These are phyloP conservation scores for Linanthus parryae DNA, from an alignment of 148 eudicot species.

Conservation along the genomic window DNA sequence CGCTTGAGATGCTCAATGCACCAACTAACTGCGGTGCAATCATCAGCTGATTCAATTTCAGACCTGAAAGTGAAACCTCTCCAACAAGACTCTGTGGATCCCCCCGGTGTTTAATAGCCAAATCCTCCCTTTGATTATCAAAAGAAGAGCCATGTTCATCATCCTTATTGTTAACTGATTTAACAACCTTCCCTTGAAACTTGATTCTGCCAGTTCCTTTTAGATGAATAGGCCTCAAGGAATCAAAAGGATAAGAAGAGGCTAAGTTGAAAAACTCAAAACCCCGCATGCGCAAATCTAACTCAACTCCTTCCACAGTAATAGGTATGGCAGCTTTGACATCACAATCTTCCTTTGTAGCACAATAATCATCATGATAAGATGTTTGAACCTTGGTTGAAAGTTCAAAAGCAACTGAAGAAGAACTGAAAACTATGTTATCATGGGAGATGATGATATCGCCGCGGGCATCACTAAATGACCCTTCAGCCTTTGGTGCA, in stretches of 20 bases:
- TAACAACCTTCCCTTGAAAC: conserved; percentile 87
- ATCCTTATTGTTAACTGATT: conserved; percentile 23
- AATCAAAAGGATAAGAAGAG: conserved; percentile 81
- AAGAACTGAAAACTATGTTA: conserved; percentile 65
- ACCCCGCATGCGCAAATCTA: conserved; percentile 92
- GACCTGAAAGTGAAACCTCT: conserved; percentile 81
- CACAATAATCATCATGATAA: conserved; percentile 51
- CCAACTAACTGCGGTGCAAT: conserved; percentile 96
- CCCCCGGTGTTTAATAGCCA: conserved; percentile 15
- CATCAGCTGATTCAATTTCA: conserved; percentile 89
- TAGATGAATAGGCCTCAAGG: conserved; percentile 75
- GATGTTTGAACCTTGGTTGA: conserved; percentile 59
- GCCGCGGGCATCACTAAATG: conserved; percentile 96
- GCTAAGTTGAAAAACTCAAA: conserved; percentile 86
- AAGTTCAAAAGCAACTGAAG: conserved; percentile 87
- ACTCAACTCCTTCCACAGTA: conserved; percentile 77
- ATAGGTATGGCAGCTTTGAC: conserved; percentile 41
- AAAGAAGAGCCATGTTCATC: conserved; percentile 24
- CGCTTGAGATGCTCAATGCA: conserved; percentile 53
- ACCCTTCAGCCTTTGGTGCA: conserved; percentile 98
- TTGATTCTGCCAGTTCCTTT: conserved; percentile 93
- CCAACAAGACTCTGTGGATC: conserved; percentile 55
- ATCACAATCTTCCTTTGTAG: conserved; percentile 35
- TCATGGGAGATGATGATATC: conserved; percentile 93
- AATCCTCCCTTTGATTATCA: conserved; percentile 19